Base-by-base conservation (phyloP, 169 alveolate genomes). In the Cyclospora cayetanensis region DNA sequence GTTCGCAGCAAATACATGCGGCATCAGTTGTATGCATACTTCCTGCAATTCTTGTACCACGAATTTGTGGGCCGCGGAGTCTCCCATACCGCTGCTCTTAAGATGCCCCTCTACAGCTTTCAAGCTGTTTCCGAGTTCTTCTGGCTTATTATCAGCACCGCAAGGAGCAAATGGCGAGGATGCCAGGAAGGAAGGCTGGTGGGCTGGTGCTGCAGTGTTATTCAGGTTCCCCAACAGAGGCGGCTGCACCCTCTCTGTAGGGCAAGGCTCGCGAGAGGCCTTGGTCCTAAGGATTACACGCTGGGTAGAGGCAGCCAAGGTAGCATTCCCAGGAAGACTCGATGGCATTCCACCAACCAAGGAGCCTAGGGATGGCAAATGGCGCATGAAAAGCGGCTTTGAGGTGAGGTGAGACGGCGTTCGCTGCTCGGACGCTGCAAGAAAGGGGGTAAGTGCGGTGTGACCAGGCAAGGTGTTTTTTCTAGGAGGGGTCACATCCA, bases 31-130 rank as follows among this genome's bases (percentile, higher is more conserved):
- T n/a, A n/a, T n/a, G 66, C 70, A 15, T 52, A 79, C 88, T 55
- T 79, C 88, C 50, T 79, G 88, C 70, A 79, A 22, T 39, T 79
- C 88, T 37, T 79, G 88, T 25, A 70, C 88, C 50, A 79, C 88
- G 70, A 79, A 79, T 50, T 55, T 12, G 35, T 50, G 88, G 34
- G 88, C 88, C 5, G n/a, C 88, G 29, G 11, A 46, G 11, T 50
- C 25, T 27, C 72, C 72, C 37, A 79, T 39, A 31, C 50, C 27
- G 35, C 29, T 4, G 70, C 74, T 43, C 9, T 46, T 1, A 39
- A 34, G 35, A 29, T 9, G 52, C 29, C 37, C 88, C 29, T 79
- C 88, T 12, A 50, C 53, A 50, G 52, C 4, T 46, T 79, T 79
- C 18, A 41, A 46, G 9, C 39, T 50, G 1, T 27, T 25, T 34